These are phyloP conservation scores for Nemania sp. DNA, from an alignment of 2,329 filamentous ascomycete genomes.

Conservation along the genomic window DNA sequence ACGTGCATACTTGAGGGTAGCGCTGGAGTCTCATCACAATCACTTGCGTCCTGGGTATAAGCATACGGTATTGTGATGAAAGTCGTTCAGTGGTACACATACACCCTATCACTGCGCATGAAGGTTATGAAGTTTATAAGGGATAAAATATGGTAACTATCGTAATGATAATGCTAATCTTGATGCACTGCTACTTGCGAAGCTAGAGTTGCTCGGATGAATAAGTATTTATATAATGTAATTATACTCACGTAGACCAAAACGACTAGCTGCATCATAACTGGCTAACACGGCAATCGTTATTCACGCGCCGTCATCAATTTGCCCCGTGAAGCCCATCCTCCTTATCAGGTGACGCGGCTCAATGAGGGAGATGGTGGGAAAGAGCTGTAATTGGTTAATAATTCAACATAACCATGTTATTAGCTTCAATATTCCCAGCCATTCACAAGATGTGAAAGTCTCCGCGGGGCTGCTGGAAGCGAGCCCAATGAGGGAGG, in stretches of 20 bases:
- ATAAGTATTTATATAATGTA: too few relatives aligned
- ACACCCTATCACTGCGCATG: background rate
- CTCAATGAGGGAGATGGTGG: background rate
- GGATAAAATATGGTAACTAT: background rate
- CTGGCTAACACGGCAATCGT: background rate
- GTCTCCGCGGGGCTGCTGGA: conserved; percentile 34
- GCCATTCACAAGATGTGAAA: conserved; percentile 4
- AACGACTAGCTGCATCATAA: background rate
- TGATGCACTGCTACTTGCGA: background rate
- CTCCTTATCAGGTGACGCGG: background rate
- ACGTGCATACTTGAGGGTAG: conserved; percentile 4
- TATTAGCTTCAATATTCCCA: background rate
- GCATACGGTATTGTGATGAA: conserved; percentile 13
- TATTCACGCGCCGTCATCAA: background rate
- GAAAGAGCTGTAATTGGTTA: conserved; percentile 17
- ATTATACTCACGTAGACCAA: too few relatives aligned
- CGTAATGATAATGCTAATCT: background rate
- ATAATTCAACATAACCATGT: conserved; percentile 4
- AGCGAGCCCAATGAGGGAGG: conserved; percentile 44
- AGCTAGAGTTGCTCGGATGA: background rate
- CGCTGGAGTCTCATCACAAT: background rate
- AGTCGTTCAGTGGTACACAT: background rate
- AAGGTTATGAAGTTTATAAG: background rate
- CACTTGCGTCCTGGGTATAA: conserved; percentile 19
- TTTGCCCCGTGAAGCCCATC: background rate